Base-by-base conservation (phyloP, 306 rosid species). In the Dalbergia cultrata region DNA sequence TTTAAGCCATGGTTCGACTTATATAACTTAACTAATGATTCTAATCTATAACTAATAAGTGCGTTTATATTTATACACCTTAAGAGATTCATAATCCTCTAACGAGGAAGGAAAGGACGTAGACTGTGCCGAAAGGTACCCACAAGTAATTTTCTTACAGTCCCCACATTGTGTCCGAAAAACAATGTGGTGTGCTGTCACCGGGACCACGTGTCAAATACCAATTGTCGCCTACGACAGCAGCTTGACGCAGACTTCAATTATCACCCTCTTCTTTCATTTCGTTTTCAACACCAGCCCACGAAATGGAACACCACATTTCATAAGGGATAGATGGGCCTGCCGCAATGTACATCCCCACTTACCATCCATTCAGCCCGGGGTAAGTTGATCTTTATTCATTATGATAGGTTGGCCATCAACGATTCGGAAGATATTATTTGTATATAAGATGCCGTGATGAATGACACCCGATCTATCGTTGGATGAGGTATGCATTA, bases 221-320 rank as follows among this genome's bases (percentile, higher is more conserved):
- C 81, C 63, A 58, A 31, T 77, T 66, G 76, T 85, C 77, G 13
- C 72, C 54, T 56, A 67, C 45, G 47, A 53, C 69, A 77, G 33
- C 39, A 59, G 9, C 44, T 19, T 59, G 81, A 76, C 45, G 69
- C 17, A 47, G 72, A 70, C 73, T 50, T 85, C 71, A 85, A 81
- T 73, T 67, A 77, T 81, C 65, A 75, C 52, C 71, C 18, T 39
- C 61, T 66, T 67, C 74, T 41, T 78, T 58, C 84, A 67, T 81
- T 69, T 74, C 79, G 41, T 78, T 78, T 73, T 82, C 86, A 62
- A 74, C 12, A 72, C 26, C 67, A 76, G 44, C 82, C 68, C 78
- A 60, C 34, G 16, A 73, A 44, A 73, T 53, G 66, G 81, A 74
- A 54, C 72, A 63, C 84, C 81, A 70, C 76, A 47, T 68, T 64